phyloP scores from a whole-genome alignment of 345 rosid species.

The Bruguiera sexangula region DNA sequence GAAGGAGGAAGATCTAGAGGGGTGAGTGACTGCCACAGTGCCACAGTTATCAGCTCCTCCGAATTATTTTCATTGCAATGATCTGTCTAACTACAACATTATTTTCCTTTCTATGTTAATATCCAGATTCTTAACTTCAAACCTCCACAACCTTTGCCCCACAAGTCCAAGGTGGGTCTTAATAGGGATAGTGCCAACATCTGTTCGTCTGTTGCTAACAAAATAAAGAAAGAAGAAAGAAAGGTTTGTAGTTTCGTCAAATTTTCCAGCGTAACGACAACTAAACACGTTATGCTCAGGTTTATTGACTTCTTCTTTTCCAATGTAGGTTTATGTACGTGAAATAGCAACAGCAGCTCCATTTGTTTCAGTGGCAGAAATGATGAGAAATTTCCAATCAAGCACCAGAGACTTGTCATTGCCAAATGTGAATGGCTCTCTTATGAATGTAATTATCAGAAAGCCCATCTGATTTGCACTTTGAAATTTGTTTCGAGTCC shows the following conservation, averaged over 20 bases:
- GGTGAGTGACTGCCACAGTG: slow-evolving; percentile 34
- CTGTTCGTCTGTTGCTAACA: slow-evolving; percentile 41
- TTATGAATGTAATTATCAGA: slow-evolving; percentile 38
- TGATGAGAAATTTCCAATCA: slow-evolving; percentile 84
- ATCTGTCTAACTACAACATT: neutral
- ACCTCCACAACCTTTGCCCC: slow-evolving; percentile 56
- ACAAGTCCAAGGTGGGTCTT: slow-evolving; percentile 77
- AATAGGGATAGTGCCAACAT: slow-evolving; percentile 38
- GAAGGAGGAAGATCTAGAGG: slow-evolving; percentile 88
- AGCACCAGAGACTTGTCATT: slow-evolving; percentile 72
- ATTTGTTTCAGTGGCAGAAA: slow-evolving; percentile 74
- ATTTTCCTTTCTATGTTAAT: neutral
- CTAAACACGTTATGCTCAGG: neutral
- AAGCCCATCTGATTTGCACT: neutral
- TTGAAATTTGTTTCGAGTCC: neutral
- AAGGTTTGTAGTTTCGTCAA: slow-evolving; percentile 49
- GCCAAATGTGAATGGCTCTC: slow-evolving; percentile 37
- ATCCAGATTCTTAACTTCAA: slow-evolving; percentile 77
- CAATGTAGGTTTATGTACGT: slow-evolving; percentile 51
- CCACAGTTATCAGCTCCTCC: neutral
- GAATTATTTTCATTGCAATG: neutral
- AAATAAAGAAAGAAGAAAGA: slow-evolving; percentile 58
- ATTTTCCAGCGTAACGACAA: too few species aligned
- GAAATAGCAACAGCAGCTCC: slow-evolving; percentile 41
- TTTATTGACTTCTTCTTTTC: neutral